Conservation (phyloP, 805 yeast species). For the Teunomyces pallodes region DNA sequence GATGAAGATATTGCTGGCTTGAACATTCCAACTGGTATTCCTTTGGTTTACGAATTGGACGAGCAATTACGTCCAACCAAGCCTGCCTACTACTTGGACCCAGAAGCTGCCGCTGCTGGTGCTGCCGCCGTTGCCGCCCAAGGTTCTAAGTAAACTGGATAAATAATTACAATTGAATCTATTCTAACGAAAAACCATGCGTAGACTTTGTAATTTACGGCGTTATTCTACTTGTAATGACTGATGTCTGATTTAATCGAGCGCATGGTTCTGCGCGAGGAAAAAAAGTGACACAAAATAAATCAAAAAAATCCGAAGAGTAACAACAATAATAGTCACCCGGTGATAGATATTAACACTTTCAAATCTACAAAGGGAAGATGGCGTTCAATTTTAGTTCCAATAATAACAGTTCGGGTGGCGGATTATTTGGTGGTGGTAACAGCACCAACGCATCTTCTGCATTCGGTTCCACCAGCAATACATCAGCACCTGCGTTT, state of each 20-base stretch:
- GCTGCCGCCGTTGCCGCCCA: slow-evolving; percentile 99
- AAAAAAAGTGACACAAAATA: not conserved
- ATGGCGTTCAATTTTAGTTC: slow-evolving; percentile 3
- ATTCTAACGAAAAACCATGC: not conserved
- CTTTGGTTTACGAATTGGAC: slow-evolving; percentile 94
- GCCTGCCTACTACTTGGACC: slow-evolving; percentile 95
- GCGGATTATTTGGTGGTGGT: slow-evolving; percentile 7
- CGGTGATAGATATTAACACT: not conserved
- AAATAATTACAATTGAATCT: not conserved
- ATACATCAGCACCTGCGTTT: not conserved
- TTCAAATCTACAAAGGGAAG: not conserved
- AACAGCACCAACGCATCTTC: not conserved
- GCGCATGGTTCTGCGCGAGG: not conserved
- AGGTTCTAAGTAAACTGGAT: slow-evolving; percentile 52
- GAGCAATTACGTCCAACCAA: slow-evolving; percentile 82
- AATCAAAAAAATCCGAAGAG: not conserved
- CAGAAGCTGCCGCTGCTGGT: slow-evolving; percentile 99
- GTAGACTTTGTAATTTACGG: too few relatives aligned
- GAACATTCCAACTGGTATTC: slow-evolving; percentile 98
- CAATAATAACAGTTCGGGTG: not conserved
- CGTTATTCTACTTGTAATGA: too few relatives aligned
- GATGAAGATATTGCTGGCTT: slow-evolving; percentile 90
- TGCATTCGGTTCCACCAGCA: slow-evolving; percentile 1
- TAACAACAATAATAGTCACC: not conserved
- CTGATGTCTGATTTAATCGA: not conserved